A percentile compares a stretch with the other conserved stretches of the same genome.
Evolutionary conservation across 108 stramenopile genomes (phyloP).

Genomic region (Pseudonitzschia pungens): DNA sequence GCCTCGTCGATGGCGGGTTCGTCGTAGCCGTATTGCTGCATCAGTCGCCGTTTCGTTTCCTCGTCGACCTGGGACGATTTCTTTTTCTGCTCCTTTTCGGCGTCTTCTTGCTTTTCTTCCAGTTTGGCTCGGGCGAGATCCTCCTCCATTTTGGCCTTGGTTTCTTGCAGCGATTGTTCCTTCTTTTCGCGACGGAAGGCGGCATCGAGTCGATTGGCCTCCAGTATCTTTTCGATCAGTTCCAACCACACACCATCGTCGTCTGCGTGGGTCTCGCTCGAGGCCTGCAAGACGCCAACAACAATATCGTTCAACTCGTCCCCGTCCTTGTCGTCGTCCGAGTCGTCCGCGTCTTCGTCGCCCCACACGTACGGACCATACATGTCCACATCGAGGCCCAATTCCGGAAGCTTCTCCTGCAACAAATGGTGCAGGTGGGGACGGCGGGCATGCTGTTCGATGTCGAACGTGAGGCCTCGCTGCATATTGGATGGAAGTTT

Average conservation of each 20-base stretch:
- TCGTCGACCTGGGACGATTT: conserved; percentile 45
- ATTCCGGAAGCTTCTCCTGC: conserved; percentile 47
- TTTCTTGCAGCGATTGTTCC: conserved; percentile 38
- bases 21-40: conserved; percentile 83
- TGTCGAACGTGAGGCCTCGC: neutral
- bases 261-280: conserved; percentile 56
- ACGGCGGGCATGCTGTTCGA: neutral
- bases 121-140: conserved; percentile 53
- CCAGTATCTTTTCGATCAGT: conserved; percentile 48
- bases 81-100: conserved; percentile 17
- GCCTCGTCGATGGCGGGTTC: conserved; percentile 43
- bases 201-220: conserved; percentile 32
- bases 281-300: conserved; percentile 70
- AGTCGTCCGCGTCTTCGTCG: conserved; percentile 22
- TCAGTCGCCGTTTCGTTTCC: conserved; percentile 61
- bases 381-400: conserved; percentile 75
- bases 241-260: conserved; percentile 59
- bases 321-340: conserved; percentile 22
- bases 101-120: conserved; percentile 30
- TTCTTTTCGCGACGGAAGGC: conserved; percentile 24
- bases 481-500: neutral
- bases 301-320: conserved; percentile 52
- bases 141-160: conserved; percentile 48
- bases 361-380: conserved; percentile 72
- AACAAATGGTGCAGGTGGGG: conserved; percentile 43